Conservation (phyloP, 2,329 filamentous ascomycete species). For the Paracamarosporium sp. region DNA sequence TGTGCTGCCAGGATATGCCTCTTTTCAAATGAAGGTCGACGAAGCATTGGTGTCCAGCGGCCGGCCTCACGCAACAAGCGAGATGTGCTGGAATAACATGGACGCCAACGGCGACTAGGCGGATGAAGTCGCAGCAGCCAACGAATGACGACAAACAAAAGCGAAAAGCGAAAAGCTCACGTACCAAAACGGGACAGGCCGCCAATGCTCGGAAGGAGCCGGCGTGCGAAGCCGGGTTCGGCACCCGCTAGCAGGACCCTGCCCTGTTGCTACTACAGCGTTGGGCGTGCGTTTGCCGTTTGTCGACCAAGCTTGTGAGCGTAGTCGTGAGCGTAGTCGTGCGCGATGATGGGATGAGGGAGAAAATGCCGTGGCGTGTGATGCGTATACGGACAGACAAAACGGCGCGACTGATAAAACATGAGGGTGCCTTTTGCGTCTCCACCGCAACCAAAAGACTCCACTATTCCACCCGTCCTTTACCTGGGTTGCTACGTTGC, state of each 20-base stretch:
- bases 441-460: not conserved
- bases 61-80: not conserved
- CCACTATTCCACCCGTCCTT: not conserved
- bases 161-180: not conserved
- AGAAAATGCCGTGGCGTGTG: too few species aligned
- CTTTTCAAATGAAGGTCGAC: not conserved
- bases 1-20: not conserved
- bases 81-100: not conserved
- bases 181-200: not conserved
- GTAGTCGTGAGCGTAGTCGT: too few species aligned
- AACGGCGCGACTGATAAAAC: not conserved
- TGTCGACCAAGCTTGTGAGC: too few species aligned
- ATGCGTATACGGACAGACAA: too few species aligned
- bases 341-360: too few species aligned
- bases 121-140: not conserved
- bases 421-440: not conserved
- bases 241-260: not conserved
- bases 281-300: not conserved
- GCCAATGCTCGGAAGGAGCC: not conserved
- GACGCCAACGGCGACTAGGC: not conserved
- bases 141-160: not conserved
- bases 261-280: not conserved
- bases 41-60: not conserved
- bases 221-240: not conserved
- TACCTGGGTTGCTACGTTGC: not conserved